Conservation (phyloP, 495 filamentous ascomycete genomes). For the Wilcoxina mikolae region DNA sequence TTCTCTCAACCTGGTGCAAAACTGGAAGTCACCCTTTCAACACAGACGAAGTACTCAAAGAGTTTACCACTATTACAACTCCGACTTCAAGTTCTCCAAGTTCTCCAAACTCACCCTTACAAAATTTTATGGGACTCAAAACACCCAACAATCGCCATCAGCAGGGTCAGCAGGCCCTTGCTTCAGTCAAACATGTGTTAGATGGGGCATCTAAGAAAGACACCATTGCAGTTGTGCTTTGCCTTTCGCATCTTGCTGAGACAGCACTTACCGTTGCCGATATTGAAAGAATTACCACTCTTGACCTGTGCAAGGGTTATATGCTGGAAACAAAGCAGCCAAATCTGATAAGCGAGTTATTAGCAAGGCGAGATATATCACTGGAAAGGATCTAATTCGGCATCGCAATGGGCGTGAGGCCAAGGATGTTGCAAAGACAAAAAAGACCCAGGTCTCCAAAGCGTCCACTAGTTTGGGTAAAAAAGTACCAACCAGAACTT, state of each 20-base stretch:
- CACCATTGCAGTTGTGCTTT: conserved; percentile 1
- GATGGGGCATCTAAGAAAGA: no score
- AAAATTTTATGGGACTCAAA: background rate
- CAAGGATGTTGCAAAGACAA: background rate
- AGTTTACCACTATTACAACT: no score
- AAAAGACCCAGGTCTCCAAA: background rate
- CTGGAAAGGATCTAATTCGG: conserved; percentile 3
- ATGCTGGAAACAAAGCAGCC: conserved; percentile 5
- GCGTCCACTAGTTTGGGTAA: no score
- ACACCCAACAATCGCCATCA: conserved; percentile 6
- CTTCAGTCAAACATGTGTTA: background rate
- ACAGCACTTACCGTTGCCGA: background rate
- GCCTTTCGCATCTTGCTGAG: conserved; percentile 6
- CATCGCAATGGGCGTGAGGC: background rate
- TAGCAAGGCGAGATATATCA: conserved; percentile 6
- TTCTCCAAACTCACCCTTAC: no score
- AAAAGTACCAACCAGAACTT: no score
- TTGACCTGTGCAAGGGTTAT: conserved; percentile 1
- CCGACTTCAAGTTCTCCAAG: no score
- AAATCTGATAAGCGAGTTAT: no score
- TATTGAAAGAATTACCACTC: background rate
- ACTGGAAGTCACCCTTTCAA: conserved; percentile 8
- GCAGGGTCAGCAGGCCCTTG: background rate
- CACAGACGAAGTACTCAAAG: background rate
- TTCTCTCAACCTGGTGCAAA: conserved; percentile 1